Percentiles rank a stretch among this genome's conserved stretches.
Evolutionary conservation across 139 green algal genomes (phyloP).

Genomic region (Microglena sp.): DNA sequence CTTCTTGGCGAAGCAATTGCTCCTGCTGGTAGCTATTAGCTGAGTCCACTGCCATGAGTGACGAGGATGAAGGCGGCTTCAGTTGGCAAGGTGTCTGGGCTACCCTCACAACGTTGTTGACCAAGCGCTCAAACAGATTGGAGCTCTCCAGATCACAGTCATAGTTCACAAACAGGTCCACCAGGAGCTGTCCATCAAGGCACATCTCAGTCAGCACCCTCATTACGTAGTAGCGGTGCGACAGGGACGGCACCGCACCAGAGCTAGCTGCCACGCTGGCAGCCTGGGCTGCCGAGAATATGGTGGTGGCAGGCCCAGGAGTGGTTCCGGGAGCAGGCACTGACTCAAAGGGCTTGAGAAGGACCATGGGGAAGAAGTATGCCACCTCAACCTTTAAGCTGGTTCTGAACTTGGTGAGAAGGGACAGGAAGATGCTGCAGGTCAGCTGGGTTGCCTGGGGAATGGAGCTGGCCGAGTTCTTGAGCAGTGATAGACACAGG

Average conservation of each 20-base stretch:
- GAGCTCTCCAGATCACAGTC: conserved; percentile 86
- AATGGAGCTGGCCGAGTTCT: conserved; percentile 70
- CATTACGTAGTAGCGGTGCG: too few species aligned
- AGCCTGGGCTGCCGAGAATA: neutral
- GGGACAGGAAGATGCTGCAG: conserved; percentile 86
- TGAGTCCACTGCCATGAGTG: conserved; percentile 8
- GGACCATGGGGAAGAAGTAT: conserved; percentile 96
- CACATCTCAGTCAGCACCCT: too few species aligned
- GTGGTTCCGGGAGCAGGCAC: too few species aligned
- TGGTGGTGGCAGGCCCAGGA: too few species aligned
- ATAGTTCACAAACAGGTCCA: conserved; percentile 96
- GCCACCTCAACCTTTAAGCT: conserved; percentile 82
- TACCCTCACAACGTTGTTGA: conserved; percentile 73
- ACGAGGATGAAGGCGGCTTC: too few species aligned
- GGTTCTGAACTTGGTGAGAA: conserved; percentile 71
- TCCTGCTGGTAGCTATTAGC: conserved; percentile 22
- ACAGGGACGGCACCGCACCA: neutral
- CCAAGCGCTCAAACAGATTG: conserved; percentile 85
- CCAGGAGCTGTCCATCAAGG: conserved; percentile 80
- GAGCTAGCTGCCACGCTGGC: neutral
- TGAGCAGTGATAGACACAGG: conserved; percentile 90
- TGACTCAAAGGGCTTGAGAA: conserved; percentile 70
- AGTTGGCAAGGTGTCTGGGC: too few species aligned
- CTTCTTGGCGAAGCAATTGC: conserved; percentile 46
- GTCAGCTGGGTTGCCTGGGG: conserved; percentile 44